Evolutionary conservation across 345 rosid species (phyloP).

Genomic region (Streptanthus diversifolius): DNA sequence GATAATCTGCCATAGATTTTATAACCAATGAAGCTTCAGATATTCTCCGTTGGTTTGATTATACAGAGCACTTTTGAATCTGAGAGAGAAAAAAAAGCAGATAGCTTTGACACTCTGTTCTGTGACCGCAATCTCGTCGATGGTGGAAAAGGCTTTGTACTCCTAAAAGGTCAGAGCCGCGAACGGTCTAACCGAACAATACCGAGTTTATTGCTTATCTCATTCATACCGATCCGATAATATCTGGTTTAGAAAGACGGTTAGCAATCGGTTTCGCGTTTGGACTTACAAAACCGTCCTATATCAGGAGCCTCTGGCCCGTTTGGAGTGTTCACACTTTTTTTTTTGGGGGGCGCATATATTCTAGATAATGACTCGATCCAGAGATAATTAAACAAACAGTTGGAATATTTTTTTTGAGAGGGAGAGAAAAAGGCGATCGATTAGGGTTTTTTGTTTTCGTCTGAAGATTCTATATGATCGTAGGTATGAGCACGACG

Average conservation of each 20-base stretch:
- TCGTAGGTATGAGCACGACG: slow-evolving; percentile 39
- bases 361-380: slow-evolving; percentile 4
- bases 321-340: neutral
- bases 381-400: slow-evolving; percentile 8
- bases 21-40: neutral
- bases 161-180: neutral
- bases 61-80: slow-evolving; percentile 23
- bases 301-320: neutral
- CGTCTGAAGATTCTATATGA: neutral
- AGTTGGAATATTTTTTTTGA: neutral
- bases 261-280: neutral
- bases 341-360: neutral
- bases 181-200: slow-evolving; percentile 6
- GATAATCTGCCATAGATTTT: slow-evolving; percentile 76
- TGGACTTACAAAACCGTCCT: neutral
- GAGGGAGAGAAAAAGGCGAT: slow-evolving; percentile 33
- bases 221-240: neutral
- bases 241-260: neutral
- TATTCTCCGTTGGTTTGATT: slow-evolving; percentile 8
- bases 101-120: slow-evolving; percentile 31
- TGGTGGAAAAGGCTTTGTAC: neutral
- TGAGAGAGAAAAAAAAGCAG: slow-evolving; percentile 2
- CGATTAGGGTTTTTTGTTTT: slow-evolving; percentile 29
- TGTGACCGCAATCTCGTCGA: slow-evolving; percentile 20
- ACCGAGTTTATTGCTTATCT: neutral